These are phyloP conservation scores for Adiantum capillusveneris DNA, from an alignment of 75 land plant genomes.

Conservation along the genomic window DNA sequence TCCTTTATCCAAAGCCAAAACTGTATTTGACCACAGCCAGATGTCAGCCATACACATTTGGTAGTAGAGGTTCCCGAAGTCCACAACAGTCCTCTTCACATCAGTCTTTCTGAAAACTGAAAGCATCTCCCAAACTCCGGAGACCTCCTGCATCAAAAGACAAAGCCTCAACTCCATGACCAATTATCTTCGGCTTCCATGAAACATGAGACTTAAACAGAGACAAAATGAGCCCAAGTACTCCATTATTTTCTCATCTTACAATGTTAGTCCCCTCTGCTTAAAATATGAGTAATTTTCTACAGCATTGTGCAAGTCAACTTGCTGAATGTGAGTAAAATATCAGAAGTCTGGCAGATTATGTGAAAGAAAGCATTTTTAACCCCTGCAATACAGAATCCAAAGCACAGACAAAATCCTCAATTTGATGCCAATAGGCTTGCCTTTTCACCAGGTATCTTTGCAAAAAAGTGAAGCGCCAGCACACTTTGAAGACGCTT, in stretches of 20 bases:
- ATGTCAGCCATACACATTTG: conserved; percentile 46
- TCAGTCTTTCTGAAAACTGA: conserved; percentile 25
- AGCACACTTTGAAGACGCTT: not conserved
- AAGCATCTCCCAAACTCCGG: conserved; percentile 18
- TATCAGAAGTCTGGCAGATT: too few relatives aligned
- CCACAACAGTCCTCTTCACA: conserved; percentile 43
- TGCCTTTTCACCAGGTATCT: not conserved
- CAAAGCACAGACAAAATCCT: not conserved
- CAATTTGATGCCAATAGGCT: too few relatives aligned
- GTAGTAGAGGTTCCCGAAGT: conserved; percentile 38
- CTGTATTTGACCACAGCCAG: conserved; percentile 35
- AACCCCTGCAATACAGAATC: not conserved
- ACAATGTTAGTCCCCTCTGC: too few relatives aligned
- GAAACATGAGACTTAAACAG: too few relatives aligned
- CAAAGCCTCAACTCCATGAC: too few relatives aligned
- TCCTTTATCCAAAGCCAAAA: conserved; percentile 13
- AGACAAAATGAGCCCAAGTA: too few relatives aligned
- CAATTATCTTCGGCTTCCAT: too few relatives aligned
- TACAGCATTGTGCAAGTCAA: too few relatives aligned
- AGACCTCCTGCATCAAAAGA: not conserved
- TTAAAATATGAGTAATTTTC: too few relatives aligned
- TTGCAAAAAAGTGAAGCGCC: not conserved
- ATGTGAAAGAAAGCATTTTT: not conserved
- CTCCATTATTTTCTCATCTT: too few relatives aligned
- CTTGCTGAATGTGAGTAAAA: too few relatives aligned